phyloP scores from a whole-genome alignment of 108 stramenopile genomes.

The Fistulifera pelliculosa region DNA sequence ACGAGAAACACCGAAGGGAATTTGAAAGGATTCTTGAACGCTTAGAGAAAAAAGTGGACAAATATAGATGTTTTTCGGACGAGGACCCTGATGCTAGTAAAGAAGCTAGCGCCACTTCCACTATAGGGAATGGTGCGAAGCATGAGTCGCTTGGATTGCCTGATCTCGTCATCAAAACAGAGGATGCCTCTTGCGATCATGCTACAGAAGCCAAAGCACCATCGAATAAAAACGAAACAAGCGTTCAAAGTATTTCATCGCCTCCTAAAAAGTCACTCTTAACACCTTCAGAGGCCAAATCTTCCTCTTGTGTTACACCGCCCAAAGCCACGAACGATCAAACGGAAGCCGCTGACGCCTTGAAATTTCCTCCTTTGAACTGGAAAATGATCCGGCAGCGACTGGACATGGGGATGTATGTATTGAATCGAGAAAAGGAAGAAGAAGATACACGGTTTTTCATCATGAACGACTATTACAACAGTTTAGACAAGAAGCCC shows the following conservation, averaged over 20 bases:
- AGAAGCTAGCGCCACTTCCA: slow-evolving; percentile 17
- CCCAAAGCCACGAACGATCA: too few species aligned
- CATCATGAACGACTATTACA: slow-evolving; percentile 21
- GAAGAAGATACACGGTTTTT: slow-evolving; percentile 32
- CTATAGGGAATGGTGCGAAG: neutral
- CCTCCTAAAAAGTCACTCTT: too few species aligned
- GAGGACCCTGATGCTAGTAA: slow-evolving; percentile 51
- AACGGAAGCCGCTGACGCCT: neutral
- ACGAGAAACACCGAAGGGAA: slow-evolving; percentile 54
- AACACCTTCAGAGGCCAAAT: too few species aligned
- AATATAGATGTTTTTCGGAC: slow-evolving; percentile 57
- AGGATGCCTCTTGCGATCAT: too few species aligned
- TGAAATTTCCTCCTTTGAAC: slow-evolving; percentile 45
- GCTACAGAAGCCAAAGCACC: too few species aligned
- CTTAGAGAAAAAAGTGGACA: slow-evolving; percentile 59
- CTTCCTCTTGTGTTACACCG: too few species aligned
- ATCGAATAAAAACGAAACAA: too few species aligned
- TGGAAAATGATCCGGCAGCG: slow-evolving; percentile 54
- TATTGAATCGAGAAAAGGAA: slow-evolving; percentile 39
- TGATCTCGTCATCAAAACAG: too few species aligned
- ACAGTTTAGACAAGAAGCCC: slow-evolving; percentile 14
- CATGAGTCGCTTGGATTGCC: neutral
- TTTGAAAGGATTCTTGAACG: slow-evolving; percentile 55
- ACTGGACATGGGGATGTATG: slow-evolving; percentile 49
- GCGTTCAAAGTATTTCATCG: too few species aligned